Percentiles rank a stretch among this genome's conserved stretches.
Evolutionary conservation across 2,329 filamentous ascomycete genomes (phyloP).

Genomic region (Aspergillus spinulosporus): DNA sequence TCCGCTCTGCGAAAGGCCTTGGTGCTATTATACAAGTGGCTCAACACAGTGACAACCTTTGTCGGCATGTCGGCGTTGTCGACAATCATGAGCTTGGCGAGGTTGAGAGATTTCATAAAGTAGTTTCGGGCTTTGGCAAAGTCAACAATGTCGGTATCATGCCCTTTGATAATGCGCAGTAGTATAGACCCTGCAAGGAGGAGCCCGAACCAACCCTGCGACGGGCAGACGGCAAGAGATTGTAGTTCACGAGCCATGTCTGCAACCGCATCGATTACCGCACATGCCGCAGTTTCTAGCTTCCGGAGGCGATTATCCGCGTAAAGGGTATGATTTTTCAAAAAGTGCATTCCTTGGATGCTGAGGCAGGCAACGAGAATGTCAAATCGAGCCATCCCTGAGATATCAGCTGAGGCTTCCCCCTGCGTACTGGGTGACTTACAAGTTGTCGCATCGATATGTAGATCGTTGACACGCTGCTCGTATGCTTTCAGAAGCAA

Average conservation of each 20-base stretch:
- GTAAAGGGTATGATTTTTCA: conserved; percentile 32
- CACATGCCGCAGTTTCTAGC: conserved; percentile 32
- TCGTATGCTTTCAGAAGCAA: conserved; percentile 41
- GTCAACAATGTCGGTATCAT: conserved; percentile 33
- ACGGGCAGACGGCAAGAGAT: conserved; percentile 27
- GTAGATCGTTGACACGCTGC: conserved; percentile 38
- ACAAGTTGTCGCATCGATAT: conserved; percentile 36
- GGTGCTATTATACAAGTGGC: conserved; percentile 43
- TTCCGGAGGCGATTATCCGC: conserved; percentile 30
- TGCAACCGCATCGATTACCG: conserved; percentile 33
- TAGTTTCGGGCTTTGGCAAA: conserved; percentile 34
- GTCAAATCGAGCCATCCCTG: conserved; percentile 36
- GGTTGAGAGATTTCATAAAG: conserved; percentile 40
- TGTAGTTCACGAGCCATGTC: conserved; percentile 23
- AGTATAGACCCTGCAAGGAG: conserved; percentile 35
- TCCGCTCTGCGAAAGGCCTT: conserved; percentile 44
- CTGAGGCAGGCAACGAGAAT: conserved; percentile 33
- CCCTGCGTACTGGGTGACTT: conserved; percentile 7
- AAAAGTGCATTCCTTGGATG: conserved; percentile 40
- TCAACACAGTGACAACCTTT: conserved; percentile 36
- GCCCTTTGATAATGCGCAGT: conserved; percentile 43
- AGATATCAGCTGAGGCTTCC: background rate
- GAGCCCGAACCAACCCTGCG: conserved; percentile 32
- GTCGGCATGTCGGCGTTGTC: conserved; percentile 38
- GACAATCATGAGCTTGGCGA: conserved; percentile 41